Conservation (phyloP, 2,329 filamentous ascomycete species). For the Stachybotrys chlorohalonatus region DNA sequence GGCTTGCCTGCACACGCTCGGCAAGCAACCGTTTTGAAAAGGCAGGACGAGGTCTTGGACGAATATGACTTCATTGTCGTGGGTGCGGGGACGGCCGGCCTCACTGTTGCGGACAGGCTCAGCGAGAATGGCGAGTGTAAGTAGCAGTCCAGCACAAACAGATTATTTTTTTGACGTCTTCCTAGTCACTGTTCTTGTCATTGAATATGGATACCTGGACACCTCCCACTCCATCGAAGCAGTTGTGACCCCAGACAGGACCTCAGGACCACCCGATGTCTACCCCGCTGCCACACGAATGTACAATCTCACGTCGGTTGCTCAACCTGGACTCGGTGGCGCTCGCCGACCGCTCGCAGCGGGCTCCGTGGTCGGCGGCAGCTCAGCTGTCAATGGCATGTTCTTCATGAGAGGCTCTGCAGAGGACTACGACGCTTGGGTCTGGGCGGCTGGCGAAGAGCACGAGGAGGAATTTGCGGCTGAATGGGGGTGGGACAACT, state of each 20-base stretch:
- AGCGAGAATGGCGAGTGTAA: neutral
- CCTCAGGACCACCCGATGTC: constrained; percentile 3
- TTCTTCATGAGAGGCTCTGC: constrained; percentile 15
- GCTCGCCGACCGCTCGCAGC: constrained; percentile 5
- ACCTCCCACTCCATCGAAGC: constrained; percentile 3
- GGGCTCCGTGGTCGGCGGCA: constrained; percentile 16
- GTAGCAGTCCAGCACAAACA: neutral
- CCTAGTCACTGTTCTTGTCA: constrained; percentile 9
- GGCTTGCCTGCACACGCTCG: neutral
- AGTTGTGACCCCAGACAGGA: constrained; percentile 1
- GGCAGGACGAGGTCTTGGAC: neutral
- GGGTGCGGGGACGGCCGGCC: neutral
- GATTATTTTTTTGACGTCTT: neutral
- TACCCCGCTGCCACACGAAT: constrained; percentile 12
- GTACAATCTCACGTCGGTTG: constrained; percentile 15
- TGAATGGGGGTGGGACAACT: constrained; percentile 17
- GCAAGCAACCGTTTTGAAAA: neutral
- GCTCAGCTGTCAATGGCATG: constrained; percentile 17
- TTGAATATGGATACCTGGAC: constrained; percentile 10
- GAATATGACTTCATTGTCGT: constrained; percentile 1
- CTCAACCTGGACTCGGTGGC: constrained; percentile 10
- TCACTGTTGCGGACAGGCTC: neutral
- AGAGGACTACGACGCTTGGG: constrained; percentile 18
- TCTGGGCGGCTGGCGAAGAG: constrained; percentile 4
- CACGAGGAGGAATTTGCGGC: constrained; percentile 1